Percentiles rank a stretch among this genome's conserved stretches.
Conservation (phyloP, 192 early-diverging fungal species). For the Funneliformis mosseae region DNA sequence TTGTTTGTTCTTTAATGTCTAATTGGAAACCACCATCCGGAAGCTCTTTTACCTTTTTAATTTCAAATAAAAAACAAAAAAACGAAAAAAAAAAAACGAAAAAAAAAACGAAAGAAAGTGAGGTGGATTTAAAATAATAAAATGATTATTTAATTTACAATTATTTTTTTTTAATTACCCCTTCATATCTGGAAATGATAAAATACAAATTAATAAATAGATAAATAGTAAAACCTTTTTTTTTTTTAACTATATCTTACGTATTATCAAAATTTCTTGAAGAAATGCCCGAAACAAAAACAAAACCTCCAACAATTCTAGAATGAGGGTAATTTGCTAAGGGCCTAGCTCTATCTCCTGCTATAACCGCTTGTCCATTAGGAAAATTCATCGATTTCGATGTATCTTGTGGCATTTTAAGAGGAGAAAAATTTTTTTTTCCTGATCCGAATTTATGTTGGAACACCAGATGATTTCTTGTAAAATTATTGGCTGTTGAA, state of each 20-base stretch:
- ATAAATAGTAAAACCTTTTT: not conserved
- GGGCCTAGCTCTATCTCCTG: conserved; percentile 50
- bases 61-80: too few species aligned
- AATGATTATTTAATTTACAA: too few species aligned
- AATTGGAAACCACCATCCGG: conserved; percentile 56
- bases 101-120: conserved; percentile 7
- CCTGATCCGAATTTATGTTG: too few species aligned
- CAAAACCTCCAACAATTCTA: conserved; percentile 52
- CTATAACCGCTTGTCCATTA: not conserved
- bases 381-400: too few species aligned
- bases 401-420: not conserved
- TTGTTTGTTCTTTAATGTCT: conserved; percentile 66
- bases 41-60: conserved; percentile 42
- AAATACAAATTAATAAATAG: not conserved
- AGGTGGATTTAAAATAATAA: too few species aligned
- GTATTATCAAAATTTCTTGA: conserved; percentile 62
- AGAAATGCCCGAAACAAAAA: conserved; percentile 67
- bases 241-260: conserved; percentile 20
- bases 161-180: not conserved
- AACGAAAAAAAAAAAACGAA: too few species aligned
- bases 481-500: too few species aligned
- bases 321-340: conserved; percentile 73
- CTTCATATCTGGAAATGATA: conserved; percentile 25
- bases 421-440: too few species aligned
- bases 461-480: too few species aligned